Evolutionary conservation across 2,329 filamentous ascomycete genomes (phyloP).

Genomic region (Penicillium sp.): DNA sequence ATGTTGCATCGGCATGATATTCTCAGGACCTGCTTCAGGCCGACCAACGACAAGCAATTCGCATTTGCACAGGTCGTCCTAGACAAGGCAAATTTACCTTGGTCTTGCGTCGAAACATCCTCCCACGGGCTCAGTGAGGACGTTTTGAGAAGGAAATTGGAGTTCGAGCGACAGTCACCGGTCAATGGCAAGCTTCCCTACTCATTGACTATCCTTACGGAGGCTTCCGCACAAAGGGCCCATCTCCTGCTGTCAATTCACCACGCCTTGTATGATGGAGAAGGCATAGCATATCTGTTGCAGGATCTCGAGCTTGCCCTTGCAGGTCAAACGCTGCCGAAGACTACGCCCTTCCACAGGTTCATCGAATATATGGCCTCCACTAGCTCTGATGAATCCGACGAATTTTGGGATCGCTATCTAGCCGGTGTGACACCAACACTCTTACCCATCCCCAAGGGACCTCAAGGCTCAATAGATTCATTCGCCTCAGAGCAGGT

Average conservation of each 20-base stretch:
- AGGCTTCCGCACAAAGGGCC: slow-evolving; percentile 5
- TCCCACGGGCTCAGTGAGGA: slow-evolving; percentile 35
- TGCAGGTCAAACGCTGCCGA: slow-evolving; percentile 46
- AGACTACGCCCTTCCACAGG: slow-evolving; percentile 56
- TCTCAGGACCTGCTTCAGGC: slow-evolving; percentile 72
- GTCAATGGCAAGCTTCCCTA: slow-evolving; percentile 31
- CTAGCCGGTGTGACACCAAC: slow-evolving; percentile 55
- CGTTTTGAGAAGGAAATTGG: slow-evolving; percentile 46
- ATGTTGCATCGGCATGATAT: slow-evolving; percentile 71
- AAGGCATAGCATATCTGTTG: slow-evolving; percentile 69
- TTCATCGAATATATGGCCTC: slow-evolving; percentile 64
- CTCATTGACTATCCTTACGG: slow-evolving; percentile 24
- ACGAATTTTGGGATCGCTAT: slow-evolving; percentile 66
- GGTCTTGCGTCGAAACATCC: slow-evolving; percentile 48
- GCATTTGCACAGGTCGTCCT: slow-evolving; percentile 75
- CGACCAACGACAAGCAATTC: slow-evolving; percentile 59
- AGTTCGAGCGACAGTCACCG: slow-evolving; percentile 18
- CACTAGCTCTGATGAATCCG: slow-evolving; percentile 49
- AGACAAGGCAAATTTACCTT: slow-evolving; percentile 45
- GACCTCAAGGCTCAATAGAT: neutral
- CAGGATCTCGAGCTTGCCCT: slow-evolving; percentile 67
- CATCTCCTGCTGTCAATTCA: slow-evolving; percentile 59
- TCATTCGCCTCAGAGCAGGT: slow-evolving; percentile 15
- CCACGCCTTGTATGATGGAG: slow-evolving; percentile 84
- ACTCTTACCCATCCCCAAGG: slow-evolving; percentile 26